Evolutionary conservation across 306 rosid species (phyloP).

Genomic region (Crataegus laevigata): DNA sequence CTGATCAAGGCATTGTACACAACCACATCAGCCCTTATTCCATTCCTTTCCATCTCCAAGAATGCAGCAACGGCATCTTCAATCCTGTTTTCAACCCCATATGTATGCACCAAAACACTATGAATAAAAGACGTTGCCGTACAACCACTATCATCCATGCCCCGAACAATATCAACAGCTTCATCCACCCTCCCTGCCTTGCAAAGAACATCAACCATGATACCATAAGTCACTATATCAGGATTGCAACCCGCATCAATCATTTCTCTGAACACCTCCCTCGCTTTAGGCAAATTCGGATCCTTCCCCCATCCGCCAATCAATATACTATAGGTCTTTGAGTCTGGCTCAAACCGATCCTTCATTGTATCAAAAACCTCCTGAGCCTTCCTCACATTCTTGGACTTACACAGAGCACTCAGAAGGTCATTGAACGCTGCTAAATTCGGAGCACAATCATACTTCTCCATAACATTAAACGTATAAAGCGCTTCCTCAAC

Average conservation of each 20-base stretch:
- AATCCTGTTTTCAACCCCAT: conserved; percentile 65
- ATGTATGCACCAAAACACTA: conserved; percentile 67
- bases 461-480: conserved; percentile 76
- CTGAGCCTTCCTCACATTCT: conserved; percentile 86
- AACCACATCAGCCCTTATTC: conserved; percentile 59
- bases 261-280: conserved; percentile 72
- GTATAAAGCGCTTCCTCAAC: conserved; percentile 77
- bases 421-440: conserved; percentile 70
- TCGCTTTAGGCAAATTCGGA: conserved; percentile 75
- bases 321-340: conserved; percentile 67
- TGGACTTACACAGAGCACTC: conserved; percentile 75
- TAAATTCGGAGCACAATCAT: conserved; percentile 45
- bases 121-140: conserved; percentile 61
- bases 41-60: conserved; percentile 63
- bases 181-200: conserved; percentile 86
- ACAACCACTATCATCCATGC: conserved; percentile 52
- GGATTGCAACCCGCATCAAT: conserved; percentile 49
- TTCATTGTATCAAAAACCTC: conserved; percentile 68
- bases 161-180: conserved; percentile 58
- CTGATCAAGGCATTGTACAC: conserved; percentile 73
- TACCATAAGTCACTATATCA: conserved; percentile 76
- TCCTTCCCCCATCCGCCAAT: conserved; percentile 84
- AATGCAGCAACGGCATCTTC: conserved; percentile 78
- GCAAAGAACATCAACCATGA: conserved; percentile 79
- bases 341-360: conserved; percentile 53